A percentile compares a stretch with the other conserved stretches of the same genome.
phyloP scores from a whole-genome alignment of 345 rosid genomes.

The Gossypioides kirkii region DNA sequence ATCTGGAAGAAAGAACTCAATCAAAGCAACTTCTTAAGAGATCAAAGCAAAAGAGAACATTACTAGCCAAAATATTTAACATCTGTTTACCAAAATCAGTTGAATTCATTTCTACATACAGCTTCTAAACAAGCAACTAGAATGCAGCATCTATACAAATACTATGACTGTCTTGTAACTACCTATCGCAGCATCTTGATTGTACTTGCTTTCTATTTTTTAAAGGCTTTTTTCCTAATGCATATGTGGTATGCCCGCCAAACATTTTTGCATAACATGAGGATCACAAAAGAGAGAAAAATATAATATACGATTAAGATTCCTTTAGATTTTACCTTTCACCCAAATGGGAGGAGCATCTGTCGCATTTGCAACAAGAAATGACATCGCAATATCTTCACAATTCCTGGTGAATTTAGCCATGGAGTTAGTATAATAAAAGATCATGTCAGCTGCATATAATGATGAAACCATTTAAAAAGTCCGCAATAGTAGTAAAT shows the following conservation, averaged over 20 bases:
- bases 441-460: slow-evolving; percentile 6
- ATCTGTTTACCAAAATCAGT: not conserved
- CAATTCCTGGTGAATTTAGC: slow-evolving; percentile 61
- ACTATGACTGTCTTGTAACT: not conserved
- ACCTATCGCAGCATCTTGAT: not conserved
- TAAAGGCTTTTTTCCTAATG: slow-evolving; percentile 4
- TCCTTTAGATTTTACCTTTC: slow-evolving; percentile 49
- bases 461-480: not conserved
- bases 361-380: slow-evolving; percentile 91
- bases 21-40: not conserved
- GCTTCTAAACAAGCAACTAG: not conserved
- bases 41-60: not conserved
- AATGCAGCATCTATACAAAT: not conserved
- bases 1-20: not conserved
- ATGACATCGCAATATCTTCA: slow-evolving; percentile 99
- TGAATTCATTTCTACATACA: not conserved
- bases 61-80: not conserved
- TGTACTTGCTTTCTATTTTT: not conserved
- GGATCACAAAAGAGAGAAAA: not conserved
- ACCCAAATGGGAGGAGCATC: slow-evolving; percentile 92
- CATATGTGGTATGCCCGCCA: not conserved
- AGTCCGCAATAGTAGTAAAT: not conserved
- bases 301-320: not conserved
- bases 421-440: slow-evolving; percentile 18
- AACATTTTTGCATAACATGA: not conserved